Evolutionary conservation across 2,329 filamentous ascomycete genomes (phyloP), one percentile per base, ranked within the genome.

Genomic region (Trichoderma harzianum): DNA sequence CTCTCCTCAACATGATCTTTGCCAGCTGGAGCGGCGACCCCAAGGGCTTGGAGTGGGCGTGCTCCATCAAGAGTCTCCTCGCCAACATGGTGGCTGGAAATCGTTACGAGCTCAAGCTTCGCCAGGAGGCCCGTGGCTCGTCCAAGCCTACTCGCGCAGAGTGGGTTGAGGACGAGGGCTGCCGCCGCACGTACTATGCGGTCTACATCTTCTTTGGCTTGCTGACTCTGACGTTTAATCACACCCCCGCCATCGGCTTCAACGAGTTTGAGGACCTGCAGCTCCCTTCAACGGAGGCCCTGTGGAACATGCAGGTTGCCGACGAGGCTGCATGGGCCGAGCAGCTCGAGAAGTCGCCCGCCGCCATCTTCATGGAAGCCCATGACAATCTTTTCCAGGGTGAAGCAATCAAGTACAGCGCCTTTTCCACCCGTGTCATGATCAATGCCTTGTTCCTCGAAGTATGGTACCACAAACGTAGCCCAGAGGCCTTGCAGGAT

Each of bases 61-160:
- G 95, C 82, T 98, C 96, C 2, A 98, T 99, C 83, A 98, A 98
- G 88, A 97, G 94, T 85, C 87, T 98, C 51, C 89, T 99, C 64
- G 95, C 95, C 76, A 98, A 98, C 83, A 98, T 99, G 95, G 96
- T 99, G 71, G 94, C 95, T 72, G 96, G 96, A 72, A 98, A 98
- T 80, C 91, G 94, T 65, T 98, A 98, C 80, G 96, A 99, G 83
- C 86, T 98, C 73, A 98, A 98, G 86, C 88, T 97, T 73, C 93
- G 96, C 21, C 93, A 93, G 70, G 95, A 98, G 79, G 94, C 92
- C 73, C 93, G 96, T 71, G 92, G 93, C 77, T 91, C 89, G 58
- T 86, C 89, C 32, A 87, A 88, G 73, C 94, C 95, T 1, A 93
- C 89, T 51, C 93, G 95, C 71, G 88, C 92, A 18, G 94, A 98